phyloP scores from a whole-genome alignment of 768 basidiomycete species.

The Russula emetica region DNA sequence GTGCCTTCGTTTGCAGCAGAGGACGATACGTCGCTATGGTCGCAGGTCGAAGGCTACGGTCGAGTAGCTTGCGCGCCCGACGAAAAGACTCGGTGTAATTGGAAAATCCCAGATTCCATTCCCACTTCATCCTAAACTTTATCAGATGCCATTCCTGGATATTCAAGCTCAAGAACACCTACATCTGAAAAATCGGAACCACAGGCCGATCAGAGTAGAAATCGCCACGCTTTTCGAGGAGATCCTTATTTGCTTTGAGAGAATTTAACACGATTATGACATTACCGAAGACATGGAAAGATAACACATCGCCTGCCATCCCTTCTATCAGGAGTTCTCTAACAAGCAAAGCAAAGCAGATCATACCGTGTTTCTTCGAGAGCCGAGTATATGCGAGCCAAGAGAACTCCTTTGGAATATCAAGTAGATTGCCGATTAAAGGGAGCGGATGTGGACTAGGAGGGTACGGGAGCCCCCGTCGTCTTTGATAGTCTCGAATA shows the following conservation, averaged over 20 bases:
- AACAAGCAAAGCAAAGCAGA: no score
- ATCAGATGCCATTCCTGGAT: background rate
- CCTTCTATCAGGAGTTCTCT: background rate
- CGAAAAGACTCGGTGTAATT: background rate
- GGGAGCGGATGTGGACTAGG: slow-evolving; percentile 17
- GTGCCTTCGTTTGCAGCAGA: slow-evolving; percentile 6
- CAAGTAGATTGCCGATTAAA: slow-evolving; percentile 10
- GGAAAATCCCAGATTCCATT: background rate
- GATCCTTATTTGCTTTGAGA: slow-evolving; percentile 41
- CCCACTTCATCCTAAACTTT: background rate
- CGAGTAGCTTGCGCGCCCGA: slow-evolving; percentile 6
- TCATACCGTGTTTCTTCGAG: background rate
- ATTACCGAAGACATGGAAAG: slow-evolving; percentile 41
- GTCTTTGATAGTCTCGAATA: slow-evolving; percentile 2
- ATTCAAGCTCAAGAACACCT: background rate
- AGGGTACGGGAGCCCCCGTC: slow-evolving; percentile 8
- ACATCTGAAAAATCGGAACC: slow-evolving; percentile 10
- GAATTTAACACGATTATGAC: slow-evolving; percentile 50
- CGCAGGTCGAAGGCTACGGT: slow-evolving; percentile 8
- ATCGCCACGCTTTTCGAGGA: slow-evolving; percentile 52
- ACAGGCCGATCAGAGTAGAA: slow-evolving; percentile 26
- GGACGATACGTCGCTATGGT: background rate
- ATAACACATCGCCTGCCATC: background rate
- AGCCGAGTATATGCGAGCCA: slow-evolving; percentile 12
- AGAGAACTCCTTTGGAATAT: slow-evolving; percentile 15